A percentile compares a stretch with the other conserved stretches of the same genome.
phyloP scores from a whole-genome alignment of 164 flowering plant genomes.

The Amborella trichopoda region DNA sequence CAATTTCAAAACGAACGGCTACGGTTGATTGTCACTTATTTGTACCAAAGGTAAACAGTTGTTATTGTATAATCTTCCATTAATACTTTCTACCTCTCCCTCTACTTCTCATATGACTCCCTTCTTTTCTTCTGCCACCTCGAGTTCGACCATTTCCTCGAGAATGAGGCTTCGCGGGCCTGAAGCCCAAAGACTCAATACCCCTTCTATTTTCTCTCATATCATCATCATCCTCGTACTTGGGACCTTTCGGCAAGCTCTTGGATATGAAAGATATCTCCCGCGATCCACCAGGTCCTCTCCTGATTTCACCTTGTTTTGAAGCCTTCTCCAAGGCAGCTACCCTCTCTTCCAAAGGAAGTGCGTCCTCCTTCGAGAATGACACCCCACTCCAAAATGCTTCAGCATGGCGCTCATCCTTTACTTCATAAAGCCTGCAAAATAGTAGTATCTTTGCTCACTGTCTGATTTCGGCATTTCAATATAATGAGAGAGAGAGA shows the following conservation, averaged over 20 bases:
- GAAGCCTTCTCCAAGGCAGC: constrained; percentile 33
- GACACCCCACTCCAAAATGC: constrained; percentile 53
- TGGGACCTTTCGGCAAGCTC: constrained; percentile 40
- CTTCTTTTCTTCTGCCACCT: constrained; percentile 19
- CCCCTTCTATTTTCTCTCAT: constrained; percentile 54
- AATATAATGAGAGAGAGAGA: too few relatives aligned
- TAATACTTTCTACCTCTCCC: constrained; percentile 32
- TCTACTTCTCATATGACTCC: constrained; percentile 19
- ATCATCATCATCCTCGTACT: constrained; percentile 40
- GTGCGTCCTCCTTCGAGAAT: constrained; percentile 65
- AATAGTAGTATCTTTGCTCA: too few relatives aligned
- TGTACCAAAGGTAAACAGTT: too few relatives aligned
- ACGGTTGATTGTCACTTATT: too few relatives aligned
- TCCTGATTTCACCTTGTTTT: constrained; percentile 36
- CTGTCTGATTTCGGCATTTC: too few relatives aligned
- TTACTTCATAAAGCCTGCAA: constrained; percentile 73
- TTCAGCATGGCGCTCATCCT: constrained; percentile 86
- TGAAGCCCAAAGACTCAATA: constrained; percentile 56
- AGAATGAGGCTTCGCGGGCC: constrained; percentile 32
- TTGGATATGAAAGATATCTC: constrained; percentile 62
- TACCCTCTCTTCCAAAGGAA: constrained; percentile 73
- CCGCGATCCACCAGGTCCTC: constrained; percentile 85
- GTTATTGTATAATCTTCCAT: too few relatives aligned
- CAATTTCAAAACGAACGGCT: too few relatives aligned
- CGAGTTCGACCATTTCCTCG: constrained; percentile 32